Percentiles rank a stretch among this genome's conserved stretches.
Conservation (phyloP, 352 stramenopile species). For the Phytopythium montanum region DNA sequence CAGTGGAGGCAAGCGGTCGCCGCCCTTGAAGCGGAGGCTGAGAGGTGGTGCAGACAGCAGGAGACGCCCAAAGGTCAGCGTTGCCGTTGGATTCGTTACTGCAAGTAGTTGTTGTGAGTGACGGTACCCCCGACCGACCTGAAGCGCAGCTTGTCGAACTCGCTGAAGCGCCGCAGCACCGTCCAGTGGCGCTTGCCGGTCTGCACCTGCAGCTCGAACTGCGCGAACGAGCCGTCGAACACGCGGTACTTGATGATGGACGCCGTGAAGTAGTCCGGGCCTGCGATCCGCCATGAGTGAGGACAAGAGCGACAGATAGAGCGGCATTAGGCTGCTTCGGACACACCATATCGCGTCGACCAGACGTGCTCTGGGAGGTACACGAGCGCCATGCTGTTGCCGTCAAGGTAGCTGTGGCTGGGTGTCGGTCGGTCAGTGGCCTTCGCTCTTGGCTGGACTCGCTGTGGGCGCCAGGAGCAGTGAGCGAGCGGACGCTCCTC, state of each 20-base stretch:
- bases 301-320: neutral
- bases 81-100: slow-evolving; percentile 11
- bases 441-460: neutral
- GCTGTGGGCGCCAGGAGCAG: neutral
- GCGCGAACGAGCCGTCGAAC: slow-evolving; percentile 43
- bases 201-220: slow-evolving; percentile 70
- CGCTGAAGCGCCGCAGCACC: slow-evolving; percentile 63
- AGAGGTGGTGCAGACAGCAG: neutral
- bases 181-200: slow-evolving; percentile 69
- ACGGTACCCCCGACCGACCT: too few species aligned
- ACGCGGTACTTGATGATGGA: slow-evolving; percentile 48
- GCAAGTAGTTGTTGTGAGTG: neutral
- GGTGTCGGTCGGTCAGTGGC: too few species aligned
- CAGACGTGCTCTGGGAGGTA: slow-evolving; percentile 67
- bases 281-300: slow-evolving; percentile 17
- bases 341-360: slow-evolving; percentile 70
- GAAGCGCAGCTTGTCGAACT: slow-evolving; percentile 52
- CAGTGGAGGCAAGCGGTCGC: slow-evolving; percentile 38
- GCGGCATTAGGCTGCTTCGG: neutral
- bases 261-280: slow-evolving; percentile 73
- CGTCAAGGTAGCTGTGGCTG: neutral
- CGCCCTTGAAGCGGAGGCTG: slow-evolving; percentile 46
- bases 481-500: neutral
- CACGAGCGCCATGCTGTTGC: slow-evolving; percentile 55
- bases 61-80: neutral